phyloP scores from a whole-genome alignment of 257 asterid species.

The Cynanchum wilfordii region DNA sequence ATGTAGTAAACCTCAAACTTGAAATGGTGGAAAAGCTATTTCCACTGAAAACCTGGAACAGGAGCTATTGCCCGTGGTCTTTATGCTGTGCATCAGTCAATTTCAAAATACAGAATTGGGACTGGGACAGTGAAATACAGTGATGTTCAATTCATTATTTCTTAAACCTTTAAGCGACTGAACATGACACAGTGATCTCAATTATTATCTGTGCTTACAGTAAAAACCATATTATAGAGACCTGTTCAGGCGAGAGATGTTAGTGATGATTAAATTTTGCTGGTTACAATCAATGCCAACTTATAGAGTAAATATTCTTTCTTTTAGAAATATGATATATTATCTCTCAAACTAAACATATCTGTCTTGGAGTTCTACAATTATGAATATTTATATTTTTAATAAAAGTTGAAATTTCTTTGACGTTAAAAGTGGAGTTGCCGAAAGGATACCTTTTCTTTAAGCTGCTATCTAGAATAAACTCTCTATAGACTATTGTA shows the following conservation, averaged over 20 bases:
- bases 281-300: background rate
- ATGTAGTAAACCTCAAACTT: background rate
- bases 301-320: background rate
- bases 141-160: background rate
- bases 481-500: background rate
- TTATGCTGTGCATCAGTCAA: background rate
- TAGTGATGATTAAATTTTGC: background rate
- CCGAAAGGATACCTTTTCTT: background rate
- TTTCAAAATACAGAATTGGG: background rate
- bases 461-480: background rate
- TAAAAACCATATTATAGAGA: background rate
- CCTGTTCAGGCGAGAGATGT: background rate
- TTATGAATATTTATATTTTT: background rate
- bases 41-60: background rate
- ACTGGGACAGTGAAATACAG: background rate
- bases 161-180: background rate
- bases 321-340: background rate
- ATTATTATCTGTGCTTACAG: background rate
- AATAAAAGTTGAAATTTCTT: background rate
- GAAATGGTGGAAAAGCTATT: background rate
- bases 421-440: background rate
- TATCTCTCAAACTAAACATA: background rate
- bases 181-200: background rate
- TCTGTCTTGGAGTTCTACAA: background rate
- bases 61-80: background rate